These are phyloP conservation scores for Monosporascus sp. DNA, from an alignment of 2,329 filamentous ascomycete genomes.

Conservation along the genomic window DNA sequence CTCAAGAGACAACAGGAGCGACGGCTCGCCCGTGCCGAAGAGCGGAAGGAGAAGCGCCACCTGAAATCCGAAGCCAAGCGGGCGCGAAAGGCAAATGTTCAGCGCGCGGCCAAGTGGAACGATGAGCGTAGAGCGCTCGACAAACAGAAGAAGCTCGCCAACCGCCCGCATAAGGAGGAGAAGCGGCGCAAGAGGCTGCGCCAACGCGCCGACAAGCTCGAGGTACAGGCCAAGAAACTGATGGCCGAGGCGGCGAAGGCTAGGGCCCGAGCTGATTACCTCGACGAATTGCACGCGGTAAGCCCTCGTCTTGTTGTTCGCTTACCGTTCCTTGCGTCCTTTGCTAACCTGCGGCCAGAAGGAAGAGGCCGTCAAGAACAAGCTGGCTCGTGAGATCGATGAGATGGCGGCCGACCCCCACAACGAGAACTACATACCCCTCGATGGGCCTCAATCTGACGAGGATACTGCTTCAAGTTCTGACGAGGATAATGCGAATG, in stretches of 20 bases:
- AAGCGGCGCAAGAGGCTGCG: constrained; percentile 33
- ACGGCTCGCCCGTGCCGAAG: constrained; percentile 19
- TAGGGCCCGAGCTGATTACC: constrained; percentile 20
- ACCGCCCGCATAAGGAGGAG: constrained; percentile 27
- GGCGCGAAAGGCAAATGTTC: constrained; percentile 29
- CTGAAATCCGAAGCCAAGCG: constrained; percentile 32
- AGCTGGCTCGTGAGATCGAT: constrained; percentile 14
- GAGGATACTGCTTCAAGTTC: not conserved
- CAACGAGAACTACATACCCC: constrained; percentile 16
- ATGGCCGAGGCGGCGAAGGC: constrained; percentile 33
- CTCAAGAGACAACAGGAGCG: constrained; percentile 20
- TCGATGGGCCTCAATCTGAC: constrained; percentile 4
- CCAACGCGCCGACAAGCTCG: constrained; percentile 34
- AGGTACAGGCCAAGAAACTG: constrained; percentile 34
- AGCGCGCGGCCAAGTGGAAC: constrained; percentile 27
- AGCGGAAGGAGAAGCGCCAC: constrained; percentile 31
- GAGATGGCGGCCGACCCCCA: constrained; percentile 13
- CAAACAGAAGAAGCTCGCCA: constrained; percentile 26
- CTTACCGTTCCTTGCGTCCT: not conserved
- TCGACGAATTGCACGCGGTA: constrained; percentile 22
- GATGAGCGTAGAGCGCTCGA: constrained; percentile 27
- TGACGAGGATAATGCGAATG: not conserved
- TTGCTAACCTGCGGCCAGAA: constrained; percentile 14
- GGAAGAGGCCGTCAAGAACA: constrained; percentile 19
- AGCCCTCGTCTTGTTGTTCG: not conserved